phyloP scores from a whole-genome alignment of 148 eudicot genomes.

The Talinum fruticosum region DNA sequence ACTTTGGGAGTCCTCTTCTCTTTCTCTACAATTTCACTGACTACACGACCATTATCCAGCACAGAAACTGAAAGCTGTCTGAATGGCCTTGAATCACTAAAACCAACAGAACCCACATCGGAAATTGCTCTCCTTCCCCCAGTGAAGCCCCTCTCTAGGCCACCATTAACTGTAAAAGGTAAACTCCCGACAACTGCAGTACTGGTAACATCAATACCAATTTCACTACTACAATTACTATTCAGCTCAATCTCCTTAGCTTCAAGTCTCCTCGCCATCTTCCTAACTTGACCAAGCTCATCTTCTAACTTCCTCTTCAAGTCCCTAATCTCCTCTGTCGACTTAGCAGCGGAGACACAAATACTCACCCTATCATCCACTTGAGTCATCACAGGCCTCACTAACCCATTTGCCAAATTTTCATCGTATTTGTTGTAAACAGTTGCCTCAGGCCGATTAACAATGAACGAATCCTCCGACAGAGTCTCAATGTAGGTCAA shows the following conservation, averaged over 20 bases:
- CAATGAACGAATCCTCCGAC: constrained; percentile 34
- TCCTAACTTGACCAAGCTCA: constrained; percentile 81
- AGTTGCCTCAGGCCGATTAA: constrained; percentile 10
- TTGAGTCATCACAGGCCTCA: constrained; percentile 37
- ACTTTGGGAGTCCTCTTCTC: constrained; percentile 96
- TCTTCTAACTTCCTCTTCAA: constrained; percentile 56
- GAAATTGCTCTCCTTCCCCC: constrained; percentile 41
- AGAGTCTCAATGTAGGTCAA: constrained; percentile 19
- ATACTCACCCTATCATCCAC: constrained; percentile 69
- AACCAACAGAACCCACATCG: constrained; percentile 37
- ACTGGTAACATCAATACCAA: constrained; percentile 14
- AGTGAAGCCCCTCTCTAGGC: constrained; percentile 17
- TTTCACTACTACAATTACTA: constrained; percentile 30
- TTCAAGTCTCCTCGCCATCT: constrained; percentile 55
- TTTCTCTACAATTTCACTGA: constrained; percentile 57
- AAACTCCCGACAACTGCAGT: constrained; percentile 23
- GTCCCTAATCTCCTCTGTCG: constrained; percentile 45
- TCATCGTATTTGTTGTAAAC: constrained; percentile 31
- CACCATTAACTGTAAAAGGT: constrained; percentile 38
- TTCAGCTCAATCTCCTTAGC: constrained; percentile 52
- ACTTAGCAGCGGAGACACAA: constrained; percentile 41
- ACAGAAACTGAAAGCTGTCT: constrained; percentile 55
- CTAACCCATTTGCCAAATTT: constrained; percentile 30
- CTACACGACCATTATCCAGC: constrained; percentile 39
- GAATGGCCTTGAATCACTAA: constrained; percentile 41